A percentile compares a stretch with the other conserved stretches of the same genome.
Conservation (phyloP, 345 rosid species). For the Murraya paniculata region DNA sequence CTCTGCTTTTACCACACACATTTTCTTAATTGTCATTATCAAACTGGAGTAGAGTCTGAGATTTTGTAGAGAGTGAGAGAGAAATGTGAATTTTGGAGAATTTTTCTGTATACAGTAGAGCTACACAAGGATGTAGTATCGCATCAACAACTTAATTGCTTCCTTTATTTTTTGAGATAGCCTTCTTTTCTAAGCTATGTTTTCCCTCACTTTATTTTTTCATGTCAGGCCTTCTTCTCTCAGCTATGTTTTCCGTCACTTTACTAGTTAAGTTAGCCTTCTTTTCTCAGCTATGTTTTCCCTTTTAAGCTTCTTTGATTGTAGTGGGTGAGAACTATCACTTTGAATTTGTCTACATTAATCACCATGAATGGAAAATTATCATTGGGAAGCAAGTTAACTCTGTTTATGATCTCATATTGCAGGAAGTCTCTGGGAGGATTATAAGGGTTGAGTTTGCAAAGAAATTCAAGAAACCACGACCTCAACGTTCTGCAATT, state of each 20-base stretch:
- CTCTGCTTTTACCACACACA: neutral
- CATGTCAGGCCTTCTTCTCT: neutral
- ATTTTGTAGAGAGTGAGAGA: neutral
- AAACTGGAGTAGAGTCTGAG: neutral
- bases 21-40: neutral
- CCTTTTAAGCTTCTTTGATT: neutral
- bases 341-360: neutral
- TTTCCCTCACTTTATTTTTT: neutral
- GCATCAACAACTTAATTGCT: neutral
- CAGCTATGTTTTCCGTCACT: neutral
- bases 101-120: neutral
- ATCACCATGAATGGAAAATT: neutral
- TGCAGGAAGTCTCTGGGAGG: slow-evolving; percentile 80
- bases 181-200: neutral
- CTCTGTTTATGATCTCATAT: slow-evolving; percentile 2
- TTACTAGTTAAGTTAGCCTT: neutral
- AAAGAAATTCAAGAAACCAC: slow-evolving; percentile 56
- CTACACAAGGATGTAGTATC: neutral
- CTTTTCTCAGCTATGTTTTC: neutral
- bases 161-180: neutral
- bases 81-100: neutral
- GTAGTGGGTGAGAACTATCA: neutral
- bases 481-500: slow-evolving; percentile 18
- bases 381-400: neutral
- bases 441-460: slow-evolving; percentile 68